Conservation (phyloP, 148 eudicot genomes). For the Vaccinium corymbosum region DNA sequence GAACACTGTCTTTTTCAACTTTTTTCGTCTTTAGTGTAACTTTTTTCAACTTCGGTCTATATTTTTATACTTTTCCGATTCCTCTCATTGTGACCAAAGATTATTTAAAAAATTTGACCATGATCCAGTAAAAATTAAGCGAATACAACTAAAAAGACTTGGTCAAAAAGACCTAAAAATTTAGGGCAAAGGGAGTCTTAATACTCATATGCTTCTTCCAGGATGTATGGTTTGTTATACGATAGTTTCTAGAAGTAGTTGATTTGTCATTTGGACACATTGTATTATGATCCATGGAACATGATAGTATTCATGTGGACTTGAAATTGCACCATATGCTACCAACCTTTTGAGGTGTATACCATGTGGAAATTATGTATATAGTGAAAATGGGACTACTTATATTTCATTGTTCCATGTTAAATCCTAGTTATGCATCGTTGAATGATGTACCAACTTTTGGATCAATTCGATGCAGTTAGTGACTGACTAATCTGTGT, state of each 20-base stretch:
- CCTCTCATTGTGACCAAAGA: no score
- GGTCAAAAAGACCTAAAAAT: no score
- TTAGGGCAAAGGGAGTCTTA: no score
- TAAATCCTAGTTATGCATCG: neutral
- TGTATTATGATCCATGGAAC: neutral
- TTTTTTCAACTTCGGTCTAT: no score
- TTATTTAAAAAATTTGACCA: no score
- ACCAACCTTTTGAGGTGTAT: neutral
- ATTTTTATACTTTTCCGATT: no score
- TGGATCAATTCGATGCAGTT: neutral
- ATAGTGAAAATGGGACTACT: neutral
- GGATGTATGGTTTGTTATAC: neutral
- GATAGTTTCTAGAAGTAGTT: neutral
- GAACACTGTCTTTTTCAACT: no score
- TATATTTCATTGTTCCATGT: neutral
- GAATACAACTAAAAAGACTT: no score
- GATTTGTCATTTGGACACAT: neutral
- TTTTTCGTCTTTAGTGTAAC: no score
- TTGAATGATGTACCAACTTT: neutral
- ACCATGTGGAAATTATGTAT: neutral
- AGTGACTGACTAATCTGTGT: slow-evolving; percentile 5
- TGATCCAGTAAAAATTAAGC: no score
- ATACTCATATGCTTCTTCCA: neutral
- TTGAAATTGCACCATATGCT: neutral
- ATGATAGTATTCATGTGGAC: neutral